Percentiles rank a stretch among this genome's conserved stretches.
These are phyloP conservation scores for Massariosphaeria phaeospora DNA, from an alignment of 495 filamentous ascomycete species.

Conservation along the genomic window DNA sequence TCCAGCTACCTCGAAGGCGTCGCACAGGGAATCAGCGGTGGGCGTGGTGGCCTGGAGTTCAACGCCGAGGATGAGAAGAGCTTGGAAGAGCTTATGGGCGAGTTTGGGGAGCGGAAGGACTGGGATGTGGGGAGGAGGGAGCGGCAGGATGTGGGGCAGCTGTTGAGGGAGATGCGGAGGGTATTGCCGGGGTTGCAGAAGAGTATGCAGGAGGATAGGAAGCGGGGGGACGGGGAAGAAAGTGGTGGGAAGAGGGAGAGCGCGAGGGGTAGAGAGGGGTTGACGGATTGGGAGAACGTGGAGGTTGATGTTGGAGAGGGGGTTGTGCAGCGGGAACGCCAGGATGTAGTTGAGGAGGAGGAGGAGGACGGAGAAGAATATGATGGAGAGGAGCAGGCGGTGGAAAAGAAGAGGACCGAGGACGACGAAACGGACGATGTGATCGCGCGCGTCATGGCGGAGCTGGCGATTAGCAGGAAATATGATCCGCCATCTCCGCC, in stretches of 20 bases:
- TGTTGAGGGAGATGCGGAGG: slow-evolving; percentile 34
- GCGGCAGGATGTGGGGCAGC: slow-evolving; percentile 30
- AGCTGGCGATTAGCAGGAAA: slow-evolving; percentile 34
- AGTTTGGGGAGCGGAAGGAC: slow-evolving; percentile 35
- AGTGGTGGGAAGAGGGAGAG: neutral
- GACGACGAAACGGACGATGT: slow-evolving; percentile 37
- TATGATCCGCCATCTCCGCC: slow-evolving; percentile 3
- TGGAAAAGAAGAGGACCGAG: slow-evolving; percentile 21
- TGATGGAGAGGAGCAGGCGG: slow-evolving; percentile 5
- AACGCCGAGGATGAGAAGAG: slow-evolving; percentile 35
- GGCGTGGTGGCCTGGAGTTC: slow-evolving; percentile 9
- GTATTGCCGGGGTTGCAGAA: slow-evolving; percentile 26
- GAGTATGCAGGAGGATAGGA: neutral
- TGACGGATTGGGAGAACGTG: slow-evolving; percentile 28
- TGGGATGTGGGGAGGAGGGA: slow-evolving; percentile 35
- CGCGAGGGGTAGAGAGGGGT: neutral
- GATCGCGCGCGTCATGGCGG: slow-evolving; percentile 36
- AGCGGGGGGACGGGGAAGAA: neutral
- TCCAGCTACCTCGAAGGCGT: slow-evolving; percentile 30
- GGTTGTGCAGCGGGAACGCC: slow-evolving; percentile 7
- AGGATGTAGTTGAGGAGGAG: slow-evolving; percentile 4
- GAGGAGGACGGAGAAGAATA: slow-evolving; percentile 11
- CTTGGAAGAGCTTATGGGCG: slow-evolving; percentile 40
- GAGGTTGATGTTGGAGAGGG: slow-evolving; percentile 19
- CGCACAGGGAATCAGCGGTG: slow-evolving; percentile 22